These are phyloP conservation scores for Fraxinus pennsylvanica DNA, from an alignment of 257 asterid genomes.

Conservation along the genomic window DNA sequence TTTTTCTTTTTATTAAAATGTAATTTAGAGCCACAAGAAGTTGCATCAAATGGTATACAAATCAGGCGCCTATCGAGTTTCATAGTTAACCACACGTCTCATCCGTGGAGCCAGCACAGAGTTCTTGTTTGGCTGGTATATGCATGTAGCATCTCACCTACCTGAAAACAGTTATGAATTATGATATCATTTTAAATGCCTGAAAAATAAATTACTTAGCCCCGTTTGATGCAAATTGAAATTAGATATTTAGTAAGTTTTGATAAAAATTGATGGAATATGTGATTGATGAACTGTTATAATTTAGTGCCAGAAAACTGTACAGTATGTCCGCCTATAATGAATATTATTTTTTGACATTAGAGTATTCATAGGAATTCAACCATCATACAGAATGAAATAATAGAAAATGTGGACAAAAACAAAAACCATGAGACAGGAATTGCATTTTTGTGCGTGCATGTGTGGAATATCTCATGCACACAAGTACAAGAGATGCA, in stretches of 20 bases:
- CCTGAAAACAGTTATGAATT: constrained; percentile 2
- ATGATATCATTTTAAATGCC: neutral
- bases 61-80: constrained; percentile 72
- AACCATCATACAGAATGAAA: neutral
- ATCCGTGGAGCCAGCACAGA: constrained; percentile 88
- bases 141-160: constrained; percentile 8
- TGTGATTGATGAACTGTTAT: neutral
- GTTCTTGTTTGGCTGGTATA: constrained; percentile 93
- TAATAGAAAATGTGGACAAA: neutral
- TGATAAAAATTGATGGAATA: too few species aligned
- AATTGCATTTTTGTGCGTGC: too few species aligned
- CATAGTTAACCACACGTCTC: constrained; percentile 67
- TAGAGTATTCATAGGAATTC: neutral
- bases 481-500: too few species aligned
- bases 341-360: neutral
- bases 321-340: neutral
- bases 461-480: too few species aligned
- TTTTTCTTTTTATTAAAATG: neutral
- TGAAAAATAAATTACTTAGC: neutral
- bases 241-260: too few species aligned
- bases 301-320: neutral
- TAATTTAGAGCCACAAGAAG: constrained; percentile 47
- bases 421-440: too few species aligned
- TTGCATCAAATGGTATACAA: constrained; percentile 35
- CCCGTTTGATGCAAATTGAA: too few species aligned